Percentiles rank a stretch among this genome's conserved stretches.
Evolutionary conservation across 129 eudicot genomes (phyloP).

Genomic region (Escallonia rubra): DNA sequence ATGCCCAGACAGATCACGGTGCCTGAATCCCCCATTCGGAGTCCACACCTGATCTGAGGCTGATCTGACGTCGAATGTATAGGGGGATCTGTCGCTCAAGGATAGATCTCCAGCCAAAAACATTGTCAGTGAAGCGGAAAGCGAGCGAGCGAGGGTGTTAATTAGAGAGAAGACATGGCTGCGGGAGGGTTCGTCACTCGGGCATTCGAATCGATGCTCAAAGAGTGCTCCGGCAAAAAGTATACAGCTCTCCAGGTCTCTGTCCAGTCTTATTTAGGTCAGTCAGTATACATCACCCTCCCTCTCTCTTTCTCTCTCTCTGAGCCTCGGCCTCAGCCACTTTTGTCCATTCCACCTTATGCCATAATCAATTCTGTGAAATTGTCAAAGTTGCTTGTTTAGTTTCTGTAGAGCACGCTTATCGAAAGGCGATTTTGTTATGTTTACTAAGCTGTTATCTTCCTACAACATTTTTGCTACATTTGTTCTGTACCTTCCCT

Average conservation of each 20-base stretch:
- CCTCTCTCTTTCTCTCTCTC: not conserved
- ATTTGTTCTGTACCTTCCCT: not conserved
- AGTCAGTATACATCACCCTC: constrained; percentile 1
- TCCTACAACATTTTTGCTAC: not conserved
- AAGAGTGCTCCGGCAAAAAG: constrained; percentile 76
- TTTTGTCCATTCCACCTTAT: not conserved
- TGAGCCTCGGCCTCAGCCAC: not conserved
- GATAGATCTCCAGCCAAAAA: no score
- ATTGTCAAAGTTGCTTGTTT: not conserved
- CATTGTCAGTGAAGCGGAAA: no score
- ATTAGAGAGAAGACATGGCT: constrained; percentile 40
- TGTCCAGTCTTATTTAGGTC: constrained; percentile 74
- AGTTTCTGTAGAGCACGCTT: constrained; percentile 9
- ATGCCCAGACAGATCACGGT: no score
- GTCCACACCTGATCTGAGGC: no score
- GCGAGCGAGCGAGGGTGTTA: no score
- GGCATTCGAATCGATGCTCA: constrained; percentile 93
- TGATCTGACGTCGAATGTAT: no score
- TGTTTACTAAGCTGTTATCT: constrained; percentile 2
- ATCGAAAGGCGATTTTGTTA: constrained; percentile 1
- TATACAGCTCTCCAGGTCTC: constrained; percentile 63
- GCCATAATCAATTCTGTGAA: no score
- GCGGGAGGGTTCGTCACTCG: constrained; percentile 94
- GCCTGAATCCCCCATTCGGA: no score
- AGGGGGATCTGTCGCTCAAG: no score